These are phyloP conservation scores for Papiliotrema flavescens DNA, from an alignment of 1,284 basidiomycete genomes.

Conservation along the genomic window DNA sequence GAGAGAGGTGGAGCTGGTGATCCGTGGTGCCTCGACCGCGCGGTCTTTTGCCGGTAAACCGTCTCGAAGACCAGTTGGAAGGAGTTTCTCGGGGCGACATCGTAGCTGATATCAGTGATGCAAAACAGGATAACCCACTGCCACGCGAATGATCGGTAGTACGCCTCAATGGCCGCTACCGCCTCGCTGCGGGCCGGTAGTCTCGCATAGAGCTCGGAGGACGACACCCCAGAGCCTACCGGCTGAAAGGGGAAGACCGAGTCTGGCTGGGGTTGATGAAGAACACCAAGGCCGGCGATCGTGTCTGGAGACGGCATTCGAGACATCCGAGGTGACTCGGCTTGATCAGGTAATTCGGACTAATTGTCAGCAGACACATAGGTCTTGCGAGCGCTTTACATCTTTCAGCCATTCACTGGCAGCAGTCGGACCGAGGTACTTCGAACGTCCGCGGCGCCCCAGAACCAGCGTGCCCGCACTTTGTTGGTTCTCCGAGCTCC, in stretches of 20 bases:
- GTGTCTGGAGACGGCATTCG: neutral
- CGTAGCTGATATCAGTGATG: neutral
- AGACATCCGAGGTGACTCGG: neutral
- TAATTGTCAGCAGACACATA: neutral
- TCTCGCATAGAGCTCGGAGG: neutral
- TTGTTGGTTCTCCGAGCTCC: neutral
- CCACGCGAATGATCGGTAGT: constrained; percentile 11
- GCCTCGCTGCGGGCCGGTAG: constrained; percentile 9
- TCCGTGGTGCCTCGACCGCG: neutral
- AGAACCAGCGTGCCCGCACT: constrained; percentile 3
- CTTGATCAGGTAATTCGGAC: neutral
- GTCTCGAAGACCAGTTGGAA: neutral
- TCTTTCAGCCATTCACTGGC: constrained; percentile 11
- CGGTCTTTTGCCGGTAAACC: neutral
- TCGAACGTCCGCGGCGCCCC: constrained; percentile 4
- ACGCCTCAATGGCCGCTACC: constrained; percentile 6
- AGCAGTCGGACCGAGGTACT: constrained; percentile 10
- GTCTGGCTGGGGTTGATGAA: neutral
- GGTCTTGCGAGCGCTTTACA: neutral
- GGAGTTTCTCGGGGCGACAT: neutral
- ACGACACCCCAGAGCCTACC: neutral
- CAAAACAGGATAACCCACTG: neutral
- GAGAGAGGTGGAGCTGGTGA: neutral
- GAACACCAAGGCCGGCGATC: neutral
- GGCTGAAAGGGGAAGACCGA: constrained; percentile 9